Percentiles rank a stretch among this genome's conserved stretches.
phyloP scores from a whole-genome alignment of 2,329 filamentous ascomycete species.

The Claviceps sorghi region DNA sequence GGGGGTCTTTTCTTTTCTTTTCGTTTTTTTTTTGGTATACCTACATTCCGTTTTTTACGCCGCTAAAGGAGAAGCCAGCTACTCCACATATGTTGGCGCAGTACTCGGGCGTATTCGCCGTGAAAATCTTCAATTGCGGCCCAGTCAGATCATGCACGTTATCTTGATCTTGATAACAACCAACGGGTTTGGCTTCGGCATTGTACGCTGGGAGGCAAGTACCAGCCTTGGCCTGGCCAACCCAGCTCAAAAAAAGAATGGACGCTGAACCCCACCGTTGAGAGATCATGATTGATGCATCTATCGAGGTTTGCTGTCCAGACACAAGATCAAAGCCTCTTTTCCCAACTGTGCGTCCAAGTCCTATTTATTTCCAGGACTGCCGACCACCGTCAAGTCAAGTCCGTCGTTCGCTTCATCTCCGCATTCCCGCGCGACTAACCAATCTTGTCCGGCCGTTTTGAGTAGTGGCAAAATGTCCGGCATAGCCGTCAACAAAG shows the following conservation, averaged over 20 bases:
- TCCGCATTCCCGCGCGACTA: no score
- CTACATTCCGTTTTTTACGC: constrained; percentile 8
- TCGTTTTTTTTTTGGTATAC: background rate
- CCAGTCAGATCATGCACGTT: background rate
- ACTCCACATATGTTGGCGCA: constrained; percentile 9
- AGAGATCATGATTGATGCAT: background rate
- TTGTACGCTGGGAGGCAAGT: background rate
- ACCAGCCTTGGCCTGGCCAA: background rate
- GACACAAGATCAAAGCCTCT: background rate
- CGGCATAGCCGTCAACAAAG: no score
- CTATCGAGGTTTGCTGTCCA: background rate
- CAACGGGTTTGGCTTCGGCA: background rate
- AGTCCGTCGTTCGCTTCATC: no score
- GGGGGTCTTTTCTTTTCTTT: no score
- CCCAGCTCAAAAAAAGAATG: background rate
- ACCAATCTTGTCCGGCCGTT: no score
- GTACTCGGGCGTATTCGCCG: constrained; percentile 2
- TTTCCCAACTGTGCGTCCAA: no score
- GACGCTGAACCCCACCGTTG: background rate
- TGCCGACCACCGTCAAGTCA: no score
- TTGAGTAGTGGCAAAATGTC: no score
- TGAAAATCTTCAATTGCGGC: background rate
- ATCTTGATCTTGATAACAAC: background rate
- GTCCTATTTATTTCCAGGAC: no score
- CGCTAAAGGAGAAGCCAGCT: constrained; percentile 7